Percentiles rank a stretch among this genome's conserved stretches.
Evolutionary conservation across 805 yeast genomes (phyloP).

Genomic region (Kodamaea leandrae): DNA sequence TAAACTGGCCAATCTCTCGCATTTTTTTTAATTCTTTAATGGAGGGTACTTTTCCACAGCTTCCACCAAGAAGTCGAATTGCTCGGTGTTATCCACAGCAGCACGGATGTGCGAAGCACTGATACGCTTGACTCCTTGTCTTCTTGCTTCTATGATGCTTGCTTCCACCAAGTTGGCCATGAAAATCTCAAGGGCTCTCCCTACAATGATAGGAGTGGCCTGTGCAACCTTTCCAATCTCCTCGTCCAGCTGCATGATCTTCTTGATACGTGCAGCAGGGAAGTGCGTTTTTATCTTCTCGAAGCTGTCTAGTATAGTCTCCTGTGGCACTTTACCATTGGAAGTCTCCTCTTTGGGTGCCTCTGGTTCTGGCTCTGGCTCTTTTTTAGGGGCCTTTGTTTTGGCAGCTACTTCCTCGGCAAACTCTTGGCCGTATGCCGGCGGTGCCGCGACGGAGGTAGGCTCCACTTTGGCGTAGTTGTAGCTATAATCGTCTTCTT

Average conservation of each 20-base stretch:
- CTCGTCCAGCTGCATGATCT: constrained; percentile 96
- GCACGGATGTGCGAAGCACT: constrained; percentile 78
- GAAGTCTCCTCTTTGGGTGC: neutral
- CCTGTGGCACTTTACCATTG: constrained; percentile 26
- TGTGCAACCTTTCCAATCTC: constrained; percentile 98
- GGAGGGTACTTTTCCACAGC: constrained; percentile 61
- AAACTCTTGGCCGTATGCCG: constrained; percentile 8
- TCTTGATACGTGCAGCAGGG: constrained; percentile 92
- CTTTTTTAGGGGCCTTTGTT: constrained; percentile 6
- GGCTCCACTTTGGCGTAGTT: constrained; percentile 9
- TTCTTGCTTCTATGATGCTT: constrained; percentile 72
- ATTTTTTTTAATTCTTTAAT: constrained; percentile 22
- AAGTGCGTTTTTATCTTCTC: constrained; percentile 72
- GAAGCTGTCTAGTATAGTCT: constrained; percentile 34
- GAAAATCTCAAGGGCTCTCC: constrained; percentile 89
- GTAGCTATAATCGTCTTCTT: constrained; percentile 20
- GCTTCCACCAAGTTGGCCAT: constrained; percentile 87
- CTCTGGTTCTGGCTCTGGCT: neutral
- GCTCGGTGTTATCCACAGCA: constrained; percentile 83
- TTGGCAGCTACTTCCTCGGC: constrained; percentile 10
- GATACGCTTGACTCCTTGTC: constrained; percentile 73
- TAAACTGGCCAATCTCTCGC: too few relatives aligned
- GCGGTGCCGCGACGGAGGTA: constrained; percentile 2
- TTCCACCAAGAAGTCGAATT: constrained; percentile 89
- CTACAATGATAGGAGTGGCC: constrained; percentile 97